Evolutionary conservation across 2,329 filamentous ascomycete genomes (phyloP).

Genomic region (Colletotrichum sp.): DNA sequence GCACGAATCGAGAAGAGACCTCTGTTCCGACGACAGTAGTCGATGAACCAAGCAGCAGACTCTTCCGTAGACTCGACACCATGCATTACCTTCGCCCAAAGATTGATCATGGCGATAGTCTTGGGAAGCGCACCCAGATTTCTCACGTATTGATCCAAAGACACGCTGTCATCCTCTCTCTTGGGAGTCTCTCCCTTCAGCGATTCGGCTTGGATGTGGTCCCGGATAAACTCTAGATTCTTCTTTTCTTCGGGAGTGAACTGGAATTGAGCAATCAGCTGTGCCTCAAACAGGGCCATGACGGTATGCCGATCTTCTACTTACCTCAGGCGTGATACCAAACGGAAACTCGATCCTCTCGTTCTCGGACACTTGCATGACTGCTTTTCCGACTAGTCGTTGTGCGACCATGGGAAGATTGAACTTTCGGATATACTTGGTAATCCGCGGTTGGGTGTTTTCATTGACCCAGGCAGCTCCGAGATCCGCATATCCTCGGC

Average conservation of each 20-base stretch:
- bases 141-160: conserved; percentile 38
- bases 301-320: not conserved
- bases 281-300: too few relatives aligned
- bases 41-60: conserved; percentile 40
- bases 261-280: conserved; percentile 23
- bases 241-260: conserved; percentile 34
- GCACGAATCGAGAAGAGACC: conserved; percentile 39
- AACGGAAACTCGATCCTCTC: conserved; percentile 33
- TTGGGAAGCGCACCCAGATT: conserved; percentile 34
- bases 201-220: conserved; percentile 39
- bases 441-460: conserved; percentile 37
- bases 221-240: conserved; percentile 36
- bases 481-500: conserved; percentile 27
- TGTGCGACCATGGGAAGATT: conserved; percentile 34
- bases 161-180: conserved; percentile 33
- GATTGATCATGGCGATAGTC: conserved; percentile 36
- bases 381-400: conserved; percentile 30
- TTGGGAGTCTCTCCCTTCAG: conserved; percentile 26
- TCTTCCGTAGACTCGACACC: conserved; percentile 39
- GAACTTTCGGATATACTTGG: conserved; percentile 28
- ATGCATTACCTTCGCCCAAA: conserved; percentile 42
- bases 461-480: conserved; percentile 30
- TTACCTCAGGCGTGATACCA: conserved; percentile 34
- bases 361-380: conserved; percentile 32
- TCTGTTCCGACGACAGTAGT: conserved; percentile 39